phyloP scores from a whole-genome alignment of 371 early-diverging fungal genomes.

The Coemansia sp. region DNA sequence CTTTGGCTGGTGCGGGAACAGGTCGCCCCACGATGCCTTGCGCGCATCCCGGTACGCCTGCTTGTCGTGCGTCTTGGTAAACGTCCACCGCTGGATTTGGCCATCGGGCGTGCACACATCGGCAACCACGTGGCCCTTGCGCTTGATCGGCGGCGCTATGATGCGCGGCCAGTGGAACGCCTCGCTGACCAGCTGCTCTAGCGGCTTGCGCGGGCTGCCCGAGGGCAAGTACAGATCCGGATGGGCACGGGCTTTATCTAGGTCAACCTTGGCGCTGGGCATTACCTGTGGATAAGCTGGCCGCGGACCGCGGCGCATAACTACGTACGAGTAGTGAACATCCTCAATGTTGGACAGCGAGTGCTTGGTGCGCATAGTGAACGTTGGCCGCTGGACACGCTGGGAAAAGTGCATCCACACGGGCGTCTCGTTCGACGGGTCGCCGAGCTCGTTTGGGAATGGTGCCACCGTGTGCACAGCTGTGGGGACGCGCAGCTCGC shows the following conservation, averaged over 20 bases:
- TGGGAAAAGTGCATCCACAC: slow-evolving; percentile 89
- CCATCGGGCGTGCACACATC: slow-evolving; percentile 67
- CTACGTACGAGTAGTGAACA: slow-evolving; percentile 75
- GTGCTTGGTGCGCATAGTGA: slow-evolving; percentile 75
- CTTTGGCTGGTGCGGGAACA: slow-evolving; percentile 66
- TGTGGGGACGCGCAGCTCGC: not conserved
- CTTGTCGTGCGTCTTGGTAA: slow-evolving; percentile 76
- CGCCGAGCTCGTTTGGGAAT: slow-evolving; percentile 31
- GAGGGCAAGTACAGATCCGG: not conserved
- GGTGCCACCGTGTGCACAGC: slow-evolving; percentile 37
- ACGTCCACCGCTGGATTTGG: slow-evolving; percentile 65
- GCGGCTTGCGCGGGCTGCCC: slow-evolving; percentile 19
- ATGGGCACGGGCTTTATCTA: not conserved
- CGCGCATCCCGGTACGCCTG: slow-evolving; percentile 73
- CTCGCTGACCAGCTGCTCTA: slow-evolving; percentile 25
- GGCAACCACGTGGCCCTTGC: slow-evolving; percentile 72
- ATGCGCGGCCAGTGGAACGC: slow-evolving; percentile 74
- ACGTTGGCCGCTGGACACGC: slow-evolving; percentile 68
- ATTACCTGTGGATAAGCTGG: slow-evolving; percentile 42
- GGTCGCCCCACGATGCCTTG: slow-evolving; percentile 79
- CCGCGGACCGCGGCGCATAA: slow-evolving; percentile 67
- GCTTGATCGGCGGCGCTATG: slow-evolving; percentile 71
- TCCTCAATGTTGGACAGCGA: slow-evolving; percentile 72
- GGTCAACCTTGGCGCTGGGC: not conserved
- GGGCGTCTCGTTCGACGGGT: slow-evolving; percentile 32